Base-by-base conservation (phyloP, 139 green algal species). In the Chlamydomonas asymmetrica region DNA sequence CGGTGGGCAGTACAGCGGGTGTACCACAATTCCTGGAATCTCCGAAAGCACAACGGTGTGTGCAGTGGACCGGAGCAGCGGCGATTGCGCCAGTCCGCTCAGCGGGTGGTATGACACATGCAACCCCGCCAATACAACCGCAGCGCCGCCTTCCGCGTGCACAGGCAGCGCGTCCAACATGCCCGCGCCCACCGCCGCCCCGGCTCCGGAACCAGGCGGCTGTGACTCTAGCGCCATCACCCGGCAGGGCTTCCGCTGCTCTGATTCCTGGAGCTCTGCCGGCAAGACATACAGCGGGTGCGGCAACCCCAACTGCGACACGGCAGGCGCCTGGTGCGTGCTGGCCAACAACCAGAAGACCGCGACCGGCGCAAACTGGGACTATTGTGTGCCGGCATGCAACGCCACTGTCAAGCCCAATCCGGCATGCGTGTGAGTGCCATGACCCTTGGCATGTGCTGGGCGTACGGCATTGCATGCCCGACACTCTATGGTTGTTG, bases 231-330 rank as follows among this genome's bases (percentile, higher is more conserved):
- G 66, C 48, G 66, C 66, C 20, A 7, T 5, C 32, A 62, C 66
- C 22, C 45, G 35, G 66, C 13, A 7, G 8, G 66, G 66, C 48
- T 23, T 37, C 2, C 27, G 32, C 6, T 73, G 66, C 66, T 49
- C 66, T 1, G n/a, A n/a, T n/a, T 37, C 32, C 32, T 18, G 4
- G 31, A 62, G 35, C 9, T n/a, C n/a, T n/a, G n/a, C n/a, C n/a
- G 3, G 32, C 45, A 35, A 6, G 32, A 38, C 4, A 45, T 63
- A 63, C 66, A 49, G 27, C 0, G 66, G 66, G 20, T 73, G 66
- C 66, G 66, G 45, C 66, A 73, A 73, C 45, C 66, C 66, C 48
- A 73, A 45, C 48, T 48, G 34, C 48, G 66, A 73, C 66, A 2
- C 48, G 32, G 45, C 45, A 20, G 66, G 66, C 32, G 2, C 32